Evolutionary conservation across 257 asterid genomes (phyloP), one percentile per base, ranked within the genome.

Genomic region (Solanum peruvianum): DNA sequence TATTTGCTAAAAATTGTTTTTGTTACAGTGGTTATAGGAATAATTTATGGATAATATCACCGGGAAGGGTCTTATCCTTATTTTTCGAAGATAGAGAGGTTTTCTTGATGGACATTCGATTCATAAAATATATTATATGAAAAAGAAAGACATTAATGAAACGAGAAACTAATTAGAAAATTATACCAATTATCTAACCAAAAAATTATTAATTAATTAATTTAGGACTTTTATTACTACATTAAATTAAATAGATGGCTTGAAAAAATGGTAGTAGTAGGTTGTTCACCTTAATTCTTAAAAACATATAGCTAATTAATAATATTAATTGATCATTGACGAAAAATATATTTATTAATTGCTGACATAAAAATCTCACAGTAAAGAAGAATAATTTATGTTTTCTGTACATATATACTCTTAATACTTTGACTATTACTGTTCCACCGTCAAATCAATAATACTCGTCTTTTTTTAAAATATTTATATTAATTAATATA

Each of bases 371-470:
- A 45, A 72, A 21, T 49, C 84, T 47, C 62, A 49, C 60, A 56
- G 88, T 35, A 71, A 73, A 75, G 75, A 58, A 39, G 33, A 86
- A 86, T 39, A 76, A 76, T 75, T 41, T 47, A 72, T 16, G 10
- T 75, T 72, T 76, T 77, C 39, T 75, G 88, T 52, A 6, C 67
- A 86, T 31, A 56, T 37, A 56, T n/a, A 58, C 58, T 9, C 47
- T 73, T 86, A 37, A 37, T 9, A 60, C 69, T 70, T 75, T 86
- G 62, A 58, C 44, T 18, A 52, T 52, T 35, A 27, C 66, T 8
- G 58, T 42, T 39, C 18, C 75, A 86, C 85, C 77, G 15, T 58
- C 85, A 86, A 76, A 76, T 85, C 87, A 70, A 47, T 75, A 44
- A 41, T 41, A 4, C 29, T 25, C 21, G 8, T 35, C 25, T 35